Evolutionary conservation across 1,139 yeast species (phyloP).

Genomic region (Suhomyces bokatorum): DNA sequence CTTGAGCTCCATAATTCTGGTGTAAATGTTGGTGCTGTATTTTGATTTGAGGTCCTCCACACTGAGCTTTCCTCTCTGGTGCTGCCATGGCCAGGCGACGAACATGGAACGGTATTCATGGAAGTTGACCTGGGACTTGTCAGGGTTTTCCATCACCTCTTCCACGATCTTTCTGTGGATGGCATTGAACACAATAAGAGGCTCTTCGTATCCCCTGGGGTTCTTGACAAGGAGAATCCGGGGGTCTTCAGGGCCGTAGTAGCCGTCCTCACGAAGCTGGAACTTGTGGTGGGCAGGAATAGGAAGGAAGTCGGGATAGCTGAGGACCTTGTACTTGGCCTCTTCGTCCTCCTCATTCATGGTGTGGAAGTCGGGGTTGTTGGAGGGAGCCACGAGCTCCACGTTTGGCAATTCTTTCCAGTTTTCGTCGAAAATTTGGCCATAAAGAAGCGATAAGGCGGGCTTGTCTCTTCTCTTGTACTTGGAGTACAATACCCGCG

Average conservation of each 20-base stretch:
- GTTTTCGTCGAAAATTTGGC: conserved; percentile 45
- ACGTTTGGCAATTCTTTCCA: conserved; percentile 47
- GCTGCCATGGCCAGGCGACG: conserved; percentile 41
- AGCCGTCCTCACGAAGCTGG: conserved; percentile 20
- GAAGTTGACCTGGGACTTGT: conserved; percentile 2
- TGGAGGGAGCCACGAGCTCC: conserved; percentile 34
- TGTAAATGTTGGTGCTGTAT: conserved; percentile 23
- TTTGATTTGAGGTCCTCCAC: conserved; percentile 21
- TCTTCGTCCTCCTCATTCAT: background rate
- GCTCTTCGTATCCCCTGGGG: conserved; percentile 36
- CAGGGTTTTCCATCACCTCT: conserved; percentile 17
- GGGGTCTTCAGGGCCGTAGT: conserved; percentile 48
- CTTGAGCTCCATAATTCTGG: conserved; percentile 29
- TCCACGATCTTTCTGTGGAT: conserved; percentile 27
- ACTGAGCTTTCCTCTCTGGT: conserved; percentile 34
- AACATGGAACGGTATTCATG: conserved; percentile 32
- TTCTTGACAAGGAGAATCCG: conserved; percentile 35
- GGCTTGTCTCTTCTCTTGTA: conserved; percentile 34
- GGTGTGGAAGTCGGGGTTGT: conserved; percentile 9
- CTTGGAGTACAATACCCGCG: conserved; percentile 35
- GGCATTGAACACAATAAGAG: conserved; percentile 36
- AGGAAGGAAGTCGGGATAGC: conserved; percentile 34
- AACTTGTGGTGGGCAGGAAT: conserved; percentile 36
- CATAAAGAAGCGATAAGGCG: conserved; percentile 36
- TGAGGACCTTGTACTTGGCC: conserved; percentile 15